phyloP scores from a whole-genome alignment of 2,329 filamentous ascomycete species.

The Botrytis galanthina region DNA sequence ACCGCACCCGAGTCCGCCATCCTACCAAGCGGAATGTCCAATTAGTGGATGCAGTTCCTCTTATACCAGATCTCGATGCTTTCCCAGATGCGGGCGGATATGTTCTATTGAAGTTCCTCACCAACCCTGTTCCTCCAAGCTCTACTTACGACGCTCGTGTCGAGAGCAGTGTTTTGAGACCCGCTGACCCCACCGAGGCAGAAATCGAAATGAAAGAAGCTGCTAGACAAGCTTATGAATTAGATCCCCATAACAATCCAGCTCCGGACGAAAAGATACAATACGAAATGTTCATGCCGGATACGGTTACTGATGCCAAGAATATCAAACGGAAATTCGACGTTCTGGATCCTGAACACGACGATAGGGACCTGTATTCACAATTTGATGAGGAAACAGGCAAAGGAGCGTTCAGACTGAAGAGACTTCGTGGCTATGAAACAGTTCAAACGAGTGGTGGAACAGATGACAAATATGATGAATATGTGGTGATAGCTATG shows the following conservation, averaged over 20 bases:
- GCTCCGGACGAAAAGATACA: slow-evolving; percentile 58
- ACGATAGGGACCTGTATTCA: slow-evolving; percentile 55
- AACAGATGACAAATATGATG: slow-evolving; percentile 56
- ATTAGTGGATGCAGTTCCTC: slow-evolving; percentile 57
- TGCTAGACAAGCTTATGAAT: slow-evolving; percentile 53
- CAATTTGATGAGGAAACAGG: slow-evolving; percentile 44
- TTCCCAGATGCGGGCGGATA: slow-evolving; percentile 69
- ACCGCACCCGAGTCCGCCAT: slow-evolving; percentile 54
- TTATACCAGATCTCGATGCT: slow-evolving; percentile 65
- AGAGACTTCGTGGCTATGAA: slow-evolving; percentile 62
- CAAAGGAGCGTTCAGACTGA: slow-evolving; percentile 57
- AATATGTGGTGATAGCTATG: slow-evolving; percentile 61
- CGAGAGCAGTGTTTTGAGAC: slow-evolving; percentile 59
- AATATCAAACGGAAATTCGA: slow-evolving; percentile 62
- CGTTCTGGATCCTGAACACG: slow-evolving; percentile 53
- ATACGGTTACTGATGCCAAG: slow-evolving; percentile 47
- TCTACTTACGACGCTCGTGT: slow-evolving; percentile 59
- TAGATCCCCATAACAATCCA: slow-evolving; percentile 55
- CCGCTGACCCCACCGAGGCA: slow-evolving; percentile 54
- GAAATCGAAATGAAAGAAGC: slow-evolving; percentile 51
- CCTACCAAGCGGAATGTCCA: slow-evolving; percentile 56
- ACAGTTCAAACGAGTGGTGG: slow-evolving; percentile 57
- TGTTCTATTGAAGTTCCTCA: slow-evolving; percentile 66
- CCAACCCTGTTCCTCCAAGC: slow-evolving; percentile 57
- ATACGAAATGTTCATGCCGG: slow-evolving; percentile 65